Percentiles rank a stretch among this genome's conserved stretches.
phyloP scores from a whole-genome alignment of 176 grass and related monocot genomes.

The Rhynchospora breviuscula region DNA sequence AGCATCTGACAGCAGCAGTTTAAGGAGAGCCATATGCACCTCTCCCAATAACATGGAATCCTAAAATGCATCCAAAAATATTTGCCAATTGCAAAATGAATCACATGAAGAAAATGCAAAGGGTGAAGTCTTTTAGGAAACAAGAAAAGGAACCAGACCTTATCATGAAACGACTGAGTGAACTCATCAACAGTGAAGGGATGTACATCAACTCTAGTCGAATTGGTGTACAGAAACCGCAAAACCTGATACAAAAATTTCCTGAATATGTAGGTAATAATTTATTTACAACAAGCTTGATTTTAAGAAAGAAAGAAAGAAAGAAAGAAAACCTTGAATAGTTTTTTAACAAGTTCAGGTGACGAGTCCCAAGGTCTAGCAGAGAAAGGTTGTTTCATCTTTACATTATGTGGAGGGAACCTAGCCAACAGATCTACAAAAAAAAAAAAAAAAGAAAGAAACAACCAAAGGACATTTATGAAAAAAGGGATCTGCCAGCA shows the following conservation, averaged over 20 bases:
- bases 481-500: neutral
- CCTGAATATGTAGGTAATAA: neutral
- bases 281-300: neutral
- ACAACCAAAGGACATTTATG: neutral
- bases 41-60: constrained; percentile 72
- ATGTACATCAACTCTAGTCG: constrained; percentile 47
- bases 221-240: constrained; percentile 61
- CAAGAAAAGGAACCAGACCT: constrained; percentile 40
- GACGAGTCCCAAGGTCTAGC: constrained; percentile 87
- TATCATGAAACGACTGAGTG: constrained; percentile 86
- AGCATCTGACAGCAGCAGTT: constrained; percentile 58
- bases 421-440: constrained; percentile 81
- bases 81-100: constrained; percentile 19
- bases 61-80: constrained; percentile 37
- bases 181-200: constrained; percentile 93
- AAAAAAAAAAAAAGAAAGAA: constrained; percentile 10
- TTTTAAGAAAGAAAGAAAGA: neutral
- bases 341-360: constrained; percentile 83
- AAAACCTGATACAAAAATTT: constrained; percentile 54
- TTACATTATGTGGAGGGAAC: constrained; percentile 87
- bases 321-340: constrained; percentile 69
- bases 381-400: constrained; percentile 82
- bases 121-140: neutral
- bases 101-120: neutral
- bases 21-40: constrained; percentile 80